phyloP scores from a whole-genome alignment of 805 yeast genomes.

The Brettanomyces bruxellensis region DNA sequence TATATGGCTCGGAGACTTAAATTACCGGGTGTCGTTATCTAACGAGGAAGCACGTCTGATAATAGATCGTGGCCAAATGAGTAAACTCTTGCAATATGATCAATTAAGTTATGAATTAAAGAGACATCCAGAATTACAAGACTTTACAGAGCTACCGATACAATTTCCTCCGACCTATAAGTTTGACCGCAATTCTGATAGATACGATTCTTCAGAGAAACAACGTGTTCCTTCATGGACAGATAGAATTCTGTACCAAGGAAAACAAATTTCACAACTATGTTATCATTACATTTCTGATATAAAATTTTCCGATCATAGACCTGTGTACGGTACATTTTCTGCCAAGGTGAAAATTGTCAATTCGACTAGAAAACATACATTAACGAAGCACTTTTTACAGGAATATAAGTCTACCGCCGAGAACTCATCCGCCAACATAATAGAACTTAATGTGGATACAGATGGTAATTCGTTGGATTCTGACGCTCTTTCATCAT shows the following conservation, averaged over 20 bases:
- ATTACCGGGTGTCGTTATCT: conserved; percentile 64
- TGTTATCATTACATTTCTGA: conserved; percentile 59
- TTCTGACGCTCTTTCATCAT: conserved; percentile 11
- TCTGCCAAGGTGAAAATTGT: conserved; percentile 56
- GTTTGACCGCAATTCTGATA: conserved; percentile 73
- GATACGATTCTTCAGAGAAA: conserved; percentile 84
- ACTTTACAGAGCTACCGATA: conserved; percentile 68
- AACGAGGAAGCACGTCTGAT: conserved; percentile 66
- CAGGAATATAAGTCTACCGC: conserved; percentile 37
- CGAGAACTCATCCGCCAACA: conserved; percentile 8
- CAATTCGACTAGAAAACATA: conserved; percentile 51
- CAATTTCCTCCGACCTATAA: conserved; percentile 87
- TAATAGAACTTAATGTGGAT: conserved; percentile 24
- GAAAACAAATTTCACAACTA: conserved; percentile 48
- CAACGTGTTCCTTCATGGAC: conserved; percentile 96
- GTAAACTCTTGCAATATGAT: conserved; percentile 55
- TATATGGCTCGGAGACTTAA: conserved; percentile 93
- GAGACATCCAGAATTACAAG: conserved; percentile 61
- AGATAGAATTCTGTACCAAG: conserved; percentile 69
- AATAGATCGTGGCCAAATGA: conserved; percentile 36
- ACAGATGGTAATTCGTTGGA: conserved; percentile 6
- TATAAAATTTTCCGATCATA: conserved; percentile 73
- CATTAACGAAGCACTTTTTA: conserved; percentile 50
- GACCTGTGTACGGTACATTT: conserved; percentile 84
- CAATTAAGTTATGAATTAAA: conserved; percentile 74